phyloP scores from a whole-genome alignment of 2,329 filamentous ascomycete species.

The Hypoxylon sp. region DNA sequence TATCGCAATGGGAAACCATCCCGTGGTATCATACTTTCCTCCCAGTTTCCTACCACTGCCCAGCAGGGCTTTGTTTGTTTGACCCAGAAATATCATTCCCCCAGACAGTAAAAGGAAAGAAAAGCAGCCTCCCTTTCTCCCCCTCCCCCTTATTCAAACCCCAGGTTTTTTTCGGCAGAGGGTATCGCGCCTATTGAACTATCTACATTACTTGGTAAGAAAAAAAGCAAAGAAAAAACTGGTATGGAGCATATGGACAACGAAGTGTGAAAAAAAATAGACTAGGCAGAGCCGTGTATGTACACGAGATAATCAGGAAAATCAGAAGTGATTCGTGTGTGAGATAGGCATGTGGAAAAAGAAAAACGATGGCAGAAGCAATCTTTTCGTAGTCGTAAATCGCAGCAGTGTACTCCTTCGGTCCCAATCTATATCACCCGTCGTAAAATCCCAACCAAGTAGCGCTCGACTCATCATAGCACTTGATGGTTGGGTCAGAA shows the following conservation, averaged over 20 bases:
- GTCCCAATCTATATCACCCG: slow-evolving; percentile 27
- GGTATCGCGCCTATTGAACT: slow-evolving; percentile 45
- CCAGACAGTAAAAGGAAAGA: slow-evolving; percentile 1
- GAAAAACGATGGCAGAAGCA: slow-evolving; percentile 30
- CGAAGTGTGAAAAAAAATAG: slow-evolving; percentile 32
- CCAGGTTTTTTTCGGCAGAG: slow-evolving; percentile 30
- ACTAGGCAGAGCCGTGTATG: slow-evolving; percentile 17
- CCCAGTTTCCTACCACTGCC: slow-evolving; percentile 36
- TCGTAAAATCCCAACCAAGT: slow-evolving; percentile 27
- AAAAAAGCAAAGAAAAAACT: slow-evolving; percentile 26
- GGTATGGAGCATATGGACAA: slow-evolving; percentile 38
- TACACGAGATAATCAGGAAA: slow-evolving; percentile 1
- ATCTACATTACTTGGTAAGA: slow-evolving; percentile 46
- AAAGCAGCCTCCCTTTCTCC: slow-evolving; percentile 8
- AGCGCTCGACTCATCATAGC: slow-evolving; percentile 33
- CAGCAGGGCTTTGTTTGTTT: slow-evolving; percentile 38
- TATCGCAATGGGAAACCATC: slow-evolving; percentile 36
- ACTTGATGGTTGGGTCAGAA: slow-evolving; percentile 11
- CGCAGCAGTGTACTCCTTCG: slow-evolving; percentile 24
- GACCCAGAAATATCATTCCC: slow-evolving; percentile 14
- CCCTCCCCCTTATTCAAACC: slow-evolving; percentile 28
- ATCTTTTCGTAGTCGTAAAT: slow-evolving; percentile 34
- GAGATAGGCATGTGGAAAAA: slow-evolving; percentile 21
- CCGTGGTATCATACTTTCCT: slow-evolving; percentile 29
- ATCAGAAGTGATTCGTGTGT: neutral